Base-by-base conservation (phyloP, 2,329 filamentous ascomycete species). In the Colletotrichum horii region DNA sequence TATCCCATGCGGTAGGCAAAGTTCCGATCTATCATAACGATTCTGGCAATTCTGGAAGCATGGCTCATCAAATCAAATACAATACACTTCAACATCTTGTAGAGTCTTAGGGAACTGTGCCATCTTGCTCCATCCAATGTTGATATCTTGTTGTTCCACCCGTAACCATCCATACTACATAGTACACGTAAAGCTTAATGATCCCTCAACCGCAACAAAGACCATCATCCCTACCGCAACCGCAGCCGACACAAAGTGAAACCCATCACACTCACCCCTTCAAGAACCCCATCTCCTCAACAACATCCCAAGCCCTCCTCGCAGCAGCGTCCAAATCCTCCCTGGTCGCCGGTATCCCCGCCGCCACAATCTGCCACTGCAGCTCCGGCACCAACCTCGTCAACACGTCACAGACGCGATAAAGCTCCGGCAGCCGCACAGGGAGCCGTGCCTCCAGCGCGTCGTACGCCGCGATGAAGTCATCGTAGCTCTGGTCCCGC, bases 331-430 rank as follows among this genome's bases (percentile, higher is more conserved):
- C 43, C 26, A 55, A 19, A 6, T 66, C 64, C 28, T 66, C 43
- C 38, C 64, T 30, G 2, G 64, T 55, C 8, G 64, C 16, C 8
- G 64, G 64, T n/a, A 66, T 66, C 24, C 26, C 64, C 19, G 28
- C 38, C 38, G 64, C 22, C 26, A 55, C 38, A 11, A 55, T 55
- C 43, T 66, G 64, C 64, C 38, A 52, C 26, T 55, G 64, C 26
- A 66, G 7, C 64, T 66, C 26, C 16, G 64, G 64, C 26, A 55
- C 11, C 38, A 66, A 2, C 7, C 64, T 28, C 24, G 52, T 24
- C 26, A 66, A 26, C 0, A 66, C 64, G 26, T 66, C 43, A 3
- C 64, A 55, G 0, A 66, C 64, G 2, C 48, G 65, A 14, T 56
- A 67, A 28, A 55, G 8, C 65, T 56, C 64, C 43, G 26, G 64